These are phyloP conservation scores for Fusarium liriodendri DNA, from an alignment of 2,329 filamentous ascomycete genomes.

Conservation along the genomic window DNA sequence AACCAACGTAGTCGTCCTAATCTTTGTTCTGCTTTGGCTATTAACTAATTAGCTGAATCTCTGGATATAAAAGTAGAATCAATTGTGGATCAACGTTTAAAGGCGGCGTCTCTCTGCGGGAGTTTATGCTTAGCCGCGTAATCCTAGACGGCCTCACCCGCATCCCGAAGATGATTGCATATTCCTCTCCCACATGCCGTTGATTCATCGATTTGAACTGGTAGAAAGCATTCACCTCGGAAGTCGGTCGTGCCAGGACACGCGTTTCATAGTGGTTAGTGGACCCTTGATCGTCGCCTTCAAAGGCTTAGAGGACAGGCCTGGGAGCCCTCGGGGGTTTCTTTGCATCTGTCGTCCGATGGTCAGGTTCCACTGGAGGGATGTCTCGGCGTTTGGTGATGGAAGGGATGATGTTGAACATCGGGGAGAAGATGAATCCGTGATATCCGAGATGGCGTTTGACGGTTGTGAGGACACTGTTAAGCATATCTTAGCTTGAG, in stretches of 20 bases:
- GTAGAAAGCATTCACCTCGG: neutral
- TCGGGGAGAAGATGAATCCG: neutral
- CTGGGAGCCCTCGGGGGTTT: neutral
- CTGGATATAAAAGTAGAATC: neutral
- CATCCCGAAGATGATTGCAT: neutral
- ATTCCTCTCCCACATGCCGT: neutral
- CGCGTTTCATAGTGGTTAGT: neutral
- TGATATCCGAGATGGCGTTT: neutral
- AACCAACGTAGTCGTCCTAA: neutral
- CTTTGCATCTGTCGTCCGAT: neutral
- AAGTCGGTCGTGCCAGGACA: slow-evolving; percentile 3
- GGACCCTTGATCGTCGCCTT: neutral
- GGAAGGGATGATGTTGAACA: neutral
- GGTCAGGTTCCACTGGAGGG: neutral
- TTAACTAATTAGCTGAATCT: neutral
- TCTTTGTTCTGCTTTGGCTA: no score
- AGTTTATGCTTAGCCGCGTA: neutral
- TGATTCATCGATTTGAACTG: neutral
- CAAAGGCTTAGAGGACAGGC: neutral
- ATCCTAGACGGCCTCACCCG: neutral
- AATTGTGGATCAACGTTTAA: neutral
- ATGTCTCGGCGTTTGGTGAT: neutral
- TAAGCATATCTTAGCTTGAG: neutral
- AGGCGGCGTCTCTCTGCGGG: neutral
- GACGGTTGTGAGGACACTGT: neutral